Base-by-base conservation (phyloP, 768 basidiomycete species). In the Dendrothele bispora region DNA sequence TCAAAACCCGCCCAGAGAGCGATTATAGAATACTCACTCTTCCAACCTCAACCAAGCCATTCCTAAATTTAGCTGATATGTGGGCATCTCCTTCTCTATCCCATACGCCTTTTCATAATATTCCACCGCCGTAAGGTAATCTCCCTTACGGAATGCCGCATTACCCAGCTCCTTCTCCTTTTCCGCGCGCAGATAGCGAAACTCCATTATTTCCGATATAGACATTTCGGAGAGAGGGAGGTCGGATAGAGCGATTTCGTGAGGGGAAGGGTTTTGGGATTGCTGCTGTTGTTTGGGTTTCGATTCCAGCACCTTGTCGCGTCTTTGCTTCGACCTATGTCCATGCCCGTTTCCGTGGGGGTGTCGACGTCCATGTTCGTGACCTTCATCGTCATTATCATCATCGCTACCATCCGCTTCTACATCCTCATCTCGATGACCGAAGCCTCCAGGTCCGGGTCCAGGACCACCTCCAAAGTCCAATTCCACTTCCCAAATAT, bases 81-180 rank as follows among this genome's bases (percentile, higher is more conserved):
- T 80, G 1, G 87, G 84, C 51, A 88, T 62, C 60, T 88, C 87
- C 2, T 85, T 78, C 56, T 88, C 86, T 35, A 84, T 83, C 5
- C 70, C 56, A 58, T 82, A 71, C 1, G 87, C 87, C 4, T 66
- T 62, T 57, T 79, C 72, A 61, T 89, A 89, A 46, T 75, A 72
- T 44, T 69, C 58, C 44, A 85, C 75, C 0, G 87, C 87, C 4
- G 56, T 55, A 14, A 69, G 63, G 51, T 71, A 88, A 34, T 83
- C 74, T 15, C 82, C 84, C 43, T 74, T 73, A 30, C 83, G 80
- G 65, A 86, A 89, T 0, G 84, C 84, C 25, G 59, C 59, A 52
- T 89, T 89, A 0, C 87, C 87, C 86, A 88, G 50, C 8, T 89
- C 86, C 54, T 89, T 89, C 56, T 85, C 83, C 43, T 72, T 70